phyloP scores from a whole-genome alignment of 495 filamentous ascomycete genomes.

The Evansstolkia leycettana region DNA sequence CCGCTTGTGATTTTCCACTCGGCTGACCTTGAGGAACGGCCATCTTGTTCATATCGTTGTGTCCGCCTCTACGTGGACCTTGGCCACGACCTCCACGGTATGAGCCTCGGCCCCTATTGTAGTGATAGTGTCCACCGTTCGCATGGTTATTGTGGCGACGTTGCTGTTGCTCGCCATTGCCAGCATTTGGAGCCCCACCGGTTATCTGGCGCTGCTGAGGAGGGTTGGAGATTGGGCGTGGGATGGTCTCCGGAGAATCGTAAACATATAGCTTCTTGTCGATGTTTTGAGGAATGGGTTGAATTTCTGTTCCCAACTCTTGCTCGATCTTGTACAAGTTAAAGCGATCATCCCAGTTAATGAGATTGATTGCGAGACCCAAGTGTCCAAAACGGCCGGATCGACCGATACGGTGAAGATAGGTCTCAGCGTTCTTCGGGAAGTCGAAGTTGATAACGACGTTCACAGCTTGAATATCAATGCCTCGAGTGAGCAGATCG shows the following conservation, averaged over 20 bases:
- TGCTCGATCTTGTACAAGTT: constrained; percentile 98
- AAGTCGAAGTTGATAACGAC: constrained; percentile 99
- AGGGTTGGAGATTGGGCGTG: constrained; percentile 53
- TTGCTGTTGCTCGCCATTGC: constrained; percentile 19
- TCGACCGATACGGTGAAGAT: constrained; percentile 95
- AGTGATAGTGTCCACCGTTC: constrained; percentile 26
- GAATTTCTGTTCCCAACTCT: constrained; percentile 93
- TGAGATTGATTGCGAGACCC: constrained; percentile 95
- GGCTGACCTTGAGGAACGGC: constrained; percentile 14
- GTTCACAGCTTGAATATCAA: constrained; percentile 98
- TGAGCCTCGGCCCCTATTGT: constrained; percentile 23
- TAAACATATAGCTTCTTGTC: constrained; percentile 98
- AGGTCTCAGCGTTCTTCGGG: constrained; percentile 98
- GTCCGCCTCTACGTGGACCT: constrained; percentile 28
- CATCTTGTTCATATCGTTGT: constrained; percentile 21
- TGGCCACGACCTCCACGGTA: constrained; percentile 35
- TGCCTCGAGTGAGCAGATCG: constrained; percentile 93
- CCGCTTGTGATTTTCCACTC: constrained; percentile 21
- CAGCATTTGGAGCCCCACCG: constrained; percentile 10
- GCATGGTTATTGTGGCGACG: constrained; percentile 26
- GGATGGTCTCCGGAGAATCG: constrained; percentile 89
- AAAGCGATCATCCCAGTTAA: constrained; percentile 98
- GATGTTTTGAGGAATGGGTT: constrained; percentile 83
- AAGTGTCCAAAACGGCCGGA: constrained; percentile 96
- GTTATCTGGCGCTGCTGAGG: constrained; percentile 16